Evolutionary conservation across 495 filamentous ascomycete species (phyloP).

Genomic region (Cudoniella acicularis): DNA sequence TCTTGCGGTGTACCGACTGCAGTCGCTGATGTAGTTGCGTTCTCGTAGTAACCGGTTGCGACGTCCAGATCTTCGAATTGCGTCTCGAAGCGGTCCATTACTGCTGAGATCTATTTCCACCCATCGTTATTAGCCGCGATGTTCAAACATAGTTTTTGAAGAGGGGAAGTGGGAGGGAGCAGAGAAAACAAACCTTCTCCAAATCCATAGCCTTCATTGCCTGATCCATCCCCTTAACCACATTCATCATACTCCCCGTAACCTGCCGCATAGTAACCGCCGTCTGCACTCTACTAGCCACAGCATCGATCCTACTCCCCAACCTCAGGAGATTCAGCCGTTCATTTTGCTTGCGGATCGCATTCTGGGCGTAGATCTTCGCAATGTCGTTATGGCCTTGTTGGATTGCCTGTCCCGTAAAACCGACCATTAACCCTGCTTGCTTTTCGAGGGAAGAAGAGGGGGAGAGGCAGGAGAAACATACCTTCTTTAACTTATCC

Average conservation of each 20-base stretch:
- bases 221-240: conserved; percentile 60
- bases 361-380: conserved; percentile 80
- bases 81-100: conserved; percentile 75
- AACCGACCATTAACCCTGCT: neutral
- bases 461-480: conserved; percentile 15
- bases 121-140: neutral
- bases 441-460: neutral
- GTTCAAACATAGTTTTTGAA: neutral
- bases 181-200: conserved; percentile 48
- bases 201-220: conserved; percentile 69
- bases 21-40: conserved; percentile 70
- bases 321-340: conserved; percentile 58
- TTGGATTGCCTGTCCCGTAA: conserved; percentile 45
- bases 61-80: conserved; percentile 86
- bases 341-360: conserved; percentile 73
- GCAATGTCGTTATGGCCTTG: conserved; percentile 71
- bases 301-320: conserved; percentile 58
- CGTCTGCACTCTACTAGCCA: conserved; percentile 58
- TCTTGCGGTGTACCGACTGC: conserved; percentile 76
- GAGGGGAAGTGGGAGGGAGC: neutral
- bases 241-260: conserved; percentile 60
- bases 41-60: conserved; percentile 77
- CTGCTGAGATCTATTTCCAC: conserved; percentile 45
- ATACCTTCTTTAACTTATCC: conserved; percentile 76
- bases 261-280: conserved; percentile 65